Percentiles rank a stretch among this genome's conserved stretches.
Evolutionary conservation across 306 rosid species (phyloP).

Genomic region (Prunus armeniaca): DNA sequence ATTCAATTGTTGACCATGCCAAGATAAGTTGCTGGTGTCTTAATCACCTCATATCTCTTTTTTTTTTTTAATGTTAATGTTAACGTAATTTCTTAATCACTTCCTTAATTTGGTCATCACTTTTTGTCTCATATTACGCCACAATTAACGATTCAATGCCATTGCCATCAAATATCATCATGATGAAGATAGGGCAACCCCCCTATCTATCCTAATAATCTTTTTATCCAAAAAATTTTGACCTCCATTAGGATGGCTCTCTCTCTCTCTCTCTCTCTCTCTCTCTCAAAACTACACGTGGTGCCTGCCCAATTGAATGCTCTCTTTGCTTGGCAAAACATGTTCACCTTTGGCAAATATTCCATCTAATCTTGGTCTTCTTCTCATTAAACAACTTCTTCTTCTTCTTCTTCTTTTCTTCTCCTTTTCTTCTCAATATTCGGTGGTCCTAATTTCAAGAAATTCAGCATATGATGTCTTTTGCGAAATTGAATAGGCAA

Average conservation of each 20-base stretch:
- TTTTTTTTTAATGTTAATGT: too few species aligned
- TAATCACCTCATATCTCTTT: too few species aligned
- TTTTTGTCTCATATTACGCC: constrained; percentile 3
- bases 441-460: too few species aligned
- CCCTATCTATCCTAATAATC: background rate
- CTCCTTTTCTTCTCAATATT: too few species aligned
- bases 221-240: background rate
- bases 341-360: background rate
- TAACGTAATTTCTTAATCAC: too few species aligned
- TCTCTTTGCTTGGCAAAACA: background rate
- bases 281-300: background rate
- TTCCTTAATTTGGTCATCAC: background rate
- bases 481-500: too few species aligned
- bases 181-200: background rate
- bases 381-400: background rate
- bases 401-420: too few species aligned
- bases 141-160: constrained; percentile 19
- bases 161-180: background rate
- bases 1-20: too few species aligned
- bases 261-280: background rate
- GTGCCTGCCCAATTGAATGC: background rate
- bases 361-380: background rate
- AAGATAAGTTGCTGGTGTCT: too few species aligned
- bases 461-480: too few species aligned
- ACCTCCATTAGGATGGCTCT: background rate